Base-by-base conservation (phyloP, 2,329 filamentous ascomycete genomes). In the Saccharata proteae region DNA sequence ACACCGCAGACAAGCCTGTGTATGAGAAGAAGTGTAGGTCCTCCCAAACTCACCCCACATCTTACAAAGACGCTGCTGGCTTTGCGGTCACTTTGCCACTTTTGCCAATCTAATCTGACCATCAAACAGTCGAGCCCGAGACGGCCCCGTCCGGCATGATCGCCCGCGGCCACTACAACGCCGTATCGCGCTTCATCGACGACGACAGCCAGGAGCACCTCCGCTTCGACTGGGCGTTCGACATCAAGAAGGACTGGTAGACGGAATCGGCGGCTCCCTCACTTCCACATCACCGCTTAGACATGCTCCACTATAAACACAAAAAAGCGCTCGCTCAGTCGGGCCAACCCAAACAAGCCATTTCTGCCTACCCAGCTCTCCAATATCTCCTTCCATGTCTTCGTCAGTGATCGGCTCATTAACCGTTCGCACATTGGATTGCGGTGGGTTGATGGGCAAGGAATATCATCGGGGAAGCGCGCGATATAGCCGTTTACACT, bases 231-330 rank as follows among this genome's bases (percentile, higher is more conserved):
- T 98, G 90, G 90, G 76, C 78, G 39, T 96, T 98, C 51, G 81
- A 94, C 52, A 93, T 98, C 56, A 71, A 80, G 62, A 98, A 96
- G 72, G 83, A 93, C 55, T 96, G 90, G 90, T 82, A 76, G 43
- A 44, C 25, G 25, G 7, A 21, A 7, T 21, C 19, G 19, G n/a
- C n/a, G n/a, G n/a, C n/a, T n/a, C n/a, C n/a, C n/a, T n/a, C n/a
- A n/a, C n/a, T n/a, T n/a, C n/a, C n/a, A n/a, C n/a, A n/a, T n/a
- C n/a, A n/a, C n/a, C n/a, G n/a, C n/a, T n/a, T n/a, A n/a, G n/a
- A n/a, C n/a, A n/a, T n/a, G n/a, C n/a, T n/a, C n/a, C n/a, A n/a
- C n/a, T n/a, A n/a, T n/a, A n/a, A n/a, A n/a, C n/a, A n/a, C n/a
- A n/a, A n/a, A n/a, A n/a, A n/a, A n/a, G n/a, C n/a, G n/a, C n/a